Evolutionary conservation across 148 eudicot genomes (phyloP).

Genomic region (Limonium bicolor): DNA sequence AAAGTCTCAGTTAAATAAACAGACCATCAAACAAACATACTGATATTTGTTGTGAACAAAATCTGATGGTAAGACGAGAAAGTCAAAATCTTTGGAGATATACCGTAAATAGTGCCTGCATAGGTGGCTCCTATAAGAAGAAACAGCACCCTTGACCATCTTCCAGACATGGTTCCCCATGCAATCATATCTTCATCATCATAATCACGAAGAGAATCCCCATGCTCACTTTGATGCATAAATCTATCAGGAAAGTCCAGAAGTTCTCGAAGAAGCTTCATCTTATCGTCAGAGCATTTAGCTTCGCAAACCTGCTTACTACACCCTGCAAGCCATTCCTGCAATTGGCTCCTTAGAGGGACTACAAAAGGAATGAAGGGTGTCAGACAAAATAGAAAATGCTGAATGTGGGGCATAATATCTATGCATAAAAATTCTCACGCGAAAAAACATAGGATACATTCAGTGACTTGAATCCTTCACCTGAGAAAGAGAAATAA

Average conservation of each 20-base stretch:
- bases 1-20: neutral
- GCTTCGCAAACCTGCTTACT: conserved; percentile 11
- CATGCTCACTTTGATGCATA: conserved; percentile 12
- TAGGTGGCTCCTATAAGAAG: conserved; percentile 36
- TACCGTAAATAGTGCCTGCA: conserved; percentile 51
- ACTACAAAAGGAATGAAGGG: conserved; percentile 43
- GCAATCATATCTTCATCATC: conserved; percentile 73
- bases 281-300: conserved; percentile 9
- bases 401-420: too few species aligned
- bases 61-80: neutral
- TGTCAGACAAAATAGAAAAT: too few species aligned
- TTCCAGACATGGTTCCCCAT: conserved; percentile 65
- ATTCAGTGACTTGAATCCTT: too few species aligned
- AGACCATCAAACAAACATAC: conserved; percentile 2
- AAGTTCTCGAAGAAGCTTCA: conserved; percentile 29
- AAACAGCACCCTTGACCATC: conserved; percentile 85
- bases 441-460: too few species aligned
- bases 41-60: neutral
- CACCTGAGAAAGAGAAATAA: too few species aligned
- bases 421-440: too few species aligned
- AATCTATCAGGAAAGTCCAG: conserved; percentile 36
- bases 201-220: conserved; percentile 15
- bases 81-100: conserved; percentile 1
- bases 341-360: conserved; percentile 36
- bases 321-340: conserved; percentile 46